Evolutionary conservation across 345 rosid species (phyloP).

Genomic region (Balakata baccata): DNA sequence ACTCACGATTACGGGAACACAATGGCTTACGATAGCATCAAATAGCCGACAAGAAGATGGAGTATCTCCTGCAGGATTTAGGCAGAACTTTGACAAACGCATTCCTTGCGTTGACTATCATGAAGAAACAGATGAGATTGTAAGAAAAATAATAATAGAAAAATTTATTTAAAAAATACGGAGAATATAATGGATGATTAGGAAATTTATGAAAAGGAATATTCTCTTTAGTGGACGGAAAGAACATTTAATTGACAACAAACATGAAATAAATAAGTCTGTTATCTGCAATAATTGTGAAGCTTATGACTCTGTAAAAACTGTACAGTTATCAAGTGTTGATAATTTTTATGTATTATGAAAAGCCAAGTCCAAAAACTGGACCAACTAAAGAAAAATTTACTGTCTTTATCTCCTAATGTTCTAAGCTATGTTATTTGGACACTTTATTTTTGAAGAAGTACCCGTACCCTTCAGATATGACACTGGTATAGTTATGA

Average conservation of each 20-base stretch:
- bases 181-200: neutral
- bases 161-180: neutral
- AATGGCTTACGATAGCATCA: constrained; percentile 83
- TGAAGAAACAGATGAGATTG: constrained; percentile 18
- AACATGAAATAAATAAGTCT: neutral
- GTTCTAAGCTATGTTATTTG: no score
- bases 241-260: neutral
- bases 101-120: constrained; percentile 68
- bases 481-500: no score
- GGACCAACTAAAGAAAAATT: no score
- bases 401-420: no score
- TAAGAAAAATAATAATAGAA: neutral
- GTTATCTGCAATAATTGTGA: no score
- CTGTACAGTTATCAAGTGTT: no score
- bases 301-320: no score
- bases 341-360: no score
- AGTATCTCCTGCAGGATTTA: constrained; percentile 86
- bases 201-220: neutral
- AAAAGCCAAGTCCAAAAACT: no score
- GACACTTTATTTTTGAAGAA: no score
- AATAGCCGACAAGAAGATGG: constrained; percentile 87
- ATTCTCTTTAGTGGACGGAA: no score
- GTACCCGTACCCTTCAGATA: no score
- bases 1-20: constrained; percentile 77
- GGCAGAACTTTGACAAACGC: constrained; percentile 82